Evolutionary conservation across 2,329 filamentous ascomycete genomes (phyloP).

Genomic region (Capronia coronata): DNA sequence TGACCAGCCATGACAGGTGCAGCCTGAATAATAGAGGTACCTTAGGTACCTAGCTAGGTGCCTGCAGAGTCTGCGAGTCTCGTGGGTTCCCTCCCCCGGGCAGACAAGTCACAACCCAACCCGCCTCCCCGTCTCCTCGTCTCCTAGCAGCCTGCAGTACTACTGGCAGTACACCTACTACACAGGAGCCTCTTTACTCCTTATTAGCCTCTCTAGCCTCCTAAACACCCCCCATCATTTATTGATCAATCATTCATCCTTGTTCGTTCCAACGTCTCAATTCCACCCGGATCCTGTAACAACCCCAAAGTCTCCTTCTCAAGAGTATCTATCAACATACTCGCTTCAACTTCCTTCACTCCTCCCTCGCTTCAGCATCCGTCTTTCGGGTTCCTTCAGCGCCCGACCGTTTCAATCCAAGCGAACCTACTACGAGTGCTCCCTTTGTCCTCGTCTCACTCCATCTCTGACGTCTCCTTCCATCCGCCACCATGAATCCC

Average conservation of each 20-base stretch:
- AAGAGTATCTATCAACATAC: neutral
- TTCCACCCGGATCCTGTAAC: neutral
- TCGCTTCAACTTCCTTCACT: conserved; percentile 6
- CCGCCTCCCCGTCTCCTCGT: too few relatives aligned
- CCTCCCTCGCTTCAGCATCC: conserved; percentile 3
- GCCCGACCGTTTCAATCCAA: conserved; percentile 1
- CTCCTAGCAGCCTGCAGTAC: too few relatives aligned
- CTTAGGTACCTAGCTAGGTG: too few relatives aligned
- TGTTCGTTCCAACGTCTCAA: neutral
- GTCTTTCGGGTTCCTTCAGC: neutral
- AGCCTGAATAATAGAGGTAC: too few relatives aligned
- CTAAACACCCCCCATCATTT: neutral
- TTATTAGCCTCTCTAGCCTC: too few relatives aligned
- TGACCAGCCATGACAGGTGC: neutral
- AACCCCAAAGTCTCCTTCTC: neutral
- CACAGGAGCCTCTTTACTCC: too few relatives aligned
- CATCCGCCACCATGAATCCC: conserved; percentile 41
- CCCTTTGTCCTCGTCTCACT: conserved; percentile 1
- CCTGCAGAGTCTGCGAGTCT: too few relatives aligned
- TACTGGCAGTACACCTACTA: too few relatives aligned
- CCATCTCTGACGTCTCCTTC: conserved; percentile 1
- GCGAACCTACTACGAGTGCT: neutral
- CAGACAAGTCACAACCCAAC: too few relatives aligned
- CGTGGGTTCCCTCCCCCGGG: too few relatives aligned
- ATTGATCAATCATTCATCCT: neutral